phyloP scores from a whole-genome alignment of 176 grass and related monocot species.

The Chloris gayana region DNA sequence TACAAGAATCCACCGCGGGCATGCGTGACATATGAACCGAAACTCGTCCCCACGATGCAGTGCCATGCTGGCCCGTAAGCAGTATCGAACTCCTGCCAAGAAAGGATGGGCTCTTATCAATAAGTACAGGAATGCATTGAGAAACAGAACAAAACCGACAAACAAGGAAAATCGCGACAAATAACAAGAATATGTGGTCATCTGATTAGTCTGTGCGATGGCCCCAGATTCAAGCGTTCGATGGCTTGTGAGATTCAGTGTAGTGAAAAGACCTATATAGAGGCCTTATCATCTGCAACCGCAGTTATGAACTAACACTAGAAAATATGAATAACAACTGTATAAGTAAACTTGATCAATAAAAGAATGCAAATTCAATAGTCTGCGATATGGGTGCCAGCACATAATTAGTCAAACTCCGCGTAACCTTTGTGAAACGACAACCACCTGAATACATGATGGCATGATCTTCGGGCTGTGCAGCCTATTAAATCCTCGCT shows the following conservation, averaged over 20 bases:
- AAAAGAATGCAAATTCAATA: conserved; percentile 8
- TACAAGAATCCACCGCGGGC: conserved; percentile 93
- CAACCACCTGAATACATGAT: conserved; percentile 37
- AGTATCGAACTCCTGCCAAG: conserved; percentile 85
- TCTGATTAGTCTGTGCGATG: neutral
- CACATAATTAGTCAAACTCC: conserved; percentile 31
- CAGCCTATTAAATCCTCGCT: conserved; percentile 7
- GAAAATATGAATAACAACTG: neutral
- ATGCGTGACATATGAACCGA: conserved; percentile 95
- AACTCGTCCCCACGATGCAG: conserved; percentile 96
- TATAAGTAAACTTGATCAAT: neutral
- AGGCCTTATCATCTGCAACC: too few species aligned
- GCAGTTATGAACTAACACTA: neutral
- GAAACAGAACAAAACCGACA: conserved; percentile 23
- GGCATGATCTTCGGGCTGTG: neutral
- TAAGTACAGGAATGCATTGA: neutral
- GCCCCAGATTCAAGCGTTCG: conserved; percentile 2
- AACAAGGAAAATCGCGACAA: conserved; percentile 16
- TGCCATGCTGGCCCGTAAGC: conserved; percentile 95
- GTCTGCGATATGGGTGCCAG: neutral
- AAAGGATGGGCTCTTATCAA: conserved; percentile 35
- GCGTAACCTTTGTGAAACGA: conserved; percentile 12
- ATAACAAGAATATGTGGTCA: conserved; percentile 6
- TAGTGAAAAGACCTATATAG: neutral
- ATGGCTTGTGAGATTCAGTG: neutral